Evolutionary conservation across 495 filamentous ascomycete genomes (phyloP).

Genomic region (Penicillium steckii): DNA sequence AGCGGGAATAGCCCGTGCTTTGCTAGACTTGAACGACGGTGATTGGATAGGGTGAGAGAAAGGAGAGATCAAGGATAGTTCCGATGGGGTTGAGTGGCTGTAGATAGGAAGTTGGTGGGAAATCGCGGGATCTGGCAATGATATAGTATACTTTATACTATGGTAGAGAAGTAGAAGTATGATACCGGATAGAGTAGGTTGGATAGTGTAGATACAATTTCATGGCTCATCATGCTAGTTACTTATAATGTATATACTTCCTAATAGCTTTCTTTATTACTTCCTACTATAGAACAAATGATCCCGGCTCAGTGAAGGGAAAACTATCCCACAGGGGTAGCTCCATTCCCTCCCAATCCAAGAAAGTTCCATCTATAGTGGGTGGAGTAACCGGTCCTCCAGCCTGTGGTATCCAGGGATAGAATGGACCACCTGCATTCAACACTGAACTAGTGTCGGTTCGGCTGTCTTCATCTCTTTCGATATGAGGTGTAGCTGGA

Average conservation of each 20-base stretch:
- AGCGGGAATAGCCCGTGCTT: neutral
- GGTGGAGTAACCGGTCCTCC: constrained; percentile 15
- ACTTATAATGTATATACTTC: too few species aligned
- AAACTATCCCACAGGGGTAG: constrained; percentile 38
- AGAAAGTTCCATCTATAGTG: constrained; percentile 16
- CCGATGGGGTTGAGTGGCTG: neutral
- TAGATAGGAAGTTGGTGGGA: too few species aligned
- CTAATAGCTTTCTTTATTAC: neutral
- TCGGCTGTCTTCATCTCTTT: constrained; percentile 6
- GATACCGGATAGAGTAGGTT: too few species aligned
- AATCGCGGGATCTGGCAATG: too few species aligned
- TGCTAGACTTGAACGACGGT: too few species aligned
- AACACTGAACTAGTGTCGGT: constrained; percentile 5
- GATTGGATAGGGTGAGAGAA: too few species aligned
- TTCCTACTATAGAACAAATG: constrained; percentile 5
- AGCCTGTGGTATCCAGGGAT: constrained; percentile 20
- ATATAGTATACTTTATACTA: too few species aligned
- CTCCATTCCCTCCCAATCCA: constrained; percentile 36
- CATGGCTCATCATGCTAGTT: too few species aligned
- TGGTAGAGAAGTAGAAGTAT: too few species aligned
- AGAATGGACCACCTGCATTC: constrained; percentile 7
- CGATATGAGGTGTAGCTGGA: constrained; percentile 7
- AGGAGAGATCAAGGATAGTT: too few species aligned
- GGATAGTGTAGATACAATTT: too few species aligned
- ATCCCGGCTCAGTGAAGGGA: constrained; percentile 32